phyloP scores from a whole-genome alignment of 306 rosid species.

The Sechiopsis laciniata region DNA sequence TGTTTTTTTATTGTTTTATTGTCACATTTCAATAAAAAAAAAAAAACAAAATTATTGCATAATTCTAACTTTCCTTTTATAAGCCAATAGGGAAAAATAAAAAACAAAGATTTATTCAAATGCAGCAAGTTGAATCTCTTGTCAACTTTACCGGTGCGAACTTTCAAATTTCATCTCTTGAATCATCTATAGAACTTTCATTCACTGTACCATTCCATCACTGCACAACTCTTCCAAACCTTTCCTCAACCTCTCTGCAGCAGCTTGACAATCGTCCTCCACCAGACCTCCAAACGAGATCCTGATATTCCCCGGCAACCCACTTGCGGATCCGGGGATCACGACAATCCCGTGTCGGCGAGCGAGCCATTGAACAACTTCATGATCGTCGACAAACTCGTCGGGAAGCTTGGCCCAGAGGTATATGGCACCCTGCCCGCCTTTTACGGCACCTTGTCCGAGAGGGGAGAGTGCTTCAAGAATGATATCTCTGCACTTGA shows the following conservation, averaged over 20 bases:
- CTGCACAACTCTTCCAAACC: constrained; percentile 72
- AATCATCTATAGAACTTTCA: constrained; percentile 10
- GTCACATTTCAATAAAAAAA: constrained; percentile 11
- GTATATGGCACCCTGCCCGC: constrained; percentile 96
- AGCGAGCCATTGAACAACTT: constrained; percentile 85
- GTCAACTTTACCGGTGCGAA: constrained; percentile 28
- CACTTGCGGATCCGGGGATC: constrained; percentile 82
- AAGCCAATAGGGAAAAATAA: constrained; percentile 8
- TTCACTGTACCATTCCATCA: constrained; percentile 53
- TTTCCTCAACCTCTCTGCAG: constrained; percentile 62
- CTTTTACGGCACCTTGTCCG: constrained; percentile 68
- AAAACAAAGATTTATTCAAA: constrained; percentile 36
- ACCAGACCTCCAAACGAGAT: constrained; percentile 81
- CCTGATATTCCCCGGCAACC: constrained; percentile 67
- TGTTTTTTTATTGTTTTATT: constrained; percentile 1
- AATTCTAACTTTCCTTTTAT: not conserved
- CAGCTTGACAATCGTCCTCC: constrained; percentile 68
- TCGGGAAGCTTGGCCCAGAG: constrained; percentile 92
- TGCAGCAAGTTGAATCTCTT: constrained; percentile 29
- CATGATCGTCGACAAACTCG: constrained; percentile 39
- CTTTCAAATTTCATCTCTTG: constrained; percentile 24
- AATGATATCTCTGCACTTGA: constrained; percentile 54
- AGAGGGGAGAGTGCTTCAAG: constrained; percentile 67
- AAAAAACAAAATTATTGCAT: constrained; percentile 15
- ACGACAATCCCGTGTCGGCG: constrained; percentile 65